Base-by-base conservation (phyloP, 2,329 filamentous ascomycete genomes). In the Aspergillus pseudoterreus region DNA sequence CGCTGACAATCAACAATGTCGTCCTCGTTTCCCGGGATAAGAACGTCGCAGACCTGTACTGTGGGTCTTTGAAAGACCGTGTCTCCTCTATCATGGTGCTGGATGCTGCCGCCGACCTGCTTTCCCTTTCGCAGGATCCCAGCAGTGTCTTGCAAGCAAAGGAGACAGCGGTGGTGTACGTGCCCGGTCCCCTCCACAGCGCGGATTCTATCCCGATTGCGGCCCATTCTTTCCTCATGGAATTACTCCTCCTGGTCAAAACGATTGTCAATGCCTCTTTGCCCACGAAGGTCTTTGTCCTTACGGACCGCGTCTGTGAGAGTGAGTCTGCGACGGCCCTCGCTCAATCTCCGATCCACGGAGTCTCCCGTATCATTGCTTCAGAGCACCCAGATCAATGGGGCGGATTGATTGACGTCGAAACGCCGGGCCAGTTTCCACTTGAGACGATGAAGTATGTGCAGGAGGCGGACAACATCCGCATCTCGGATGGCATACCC, bases 371-470 rank as follows among this genome's bases (percentile, higher is more conserved):
- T 27, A 69, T 76, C 48, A 65, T 72, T 48, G 67, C 69, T 6
- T 62, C 62, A 1, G 74, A 75, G 57, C 66, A 74, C 22, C 59
- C 70, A 6, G 51, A 74, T 14, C 44, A 62, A 10, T 74, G 65
- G 57, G 71, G 72, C 15, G 68, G 59, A 0, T 53, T 75, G n/a
- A 67, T 75, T 24, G 72, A 76, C 53, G 60, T 57, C 10, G 71
- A 72, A 36, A 27, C 15, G 22, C 54, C 45, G 4, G 32, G 47
- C 0, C 36, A 27, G 4, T 68, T 75, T 22, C 72, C 72, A 5
- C 53, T 71, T 3, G 53, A 67, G 22, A 59, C 66, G 5, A 54
- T 76, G 27, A 69, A 67, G 43, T 75, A 76, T 45, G 67, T 75
- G 15, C 63, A 62, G 4, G 65, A 61, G 0, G 58, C 61, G 15